These are phyloP conservation scores for Verticillium zaregamsianum DNA, from an alignment of 2,329 filamentous ascomycete species.

Conservation along the genomic window DNA sequence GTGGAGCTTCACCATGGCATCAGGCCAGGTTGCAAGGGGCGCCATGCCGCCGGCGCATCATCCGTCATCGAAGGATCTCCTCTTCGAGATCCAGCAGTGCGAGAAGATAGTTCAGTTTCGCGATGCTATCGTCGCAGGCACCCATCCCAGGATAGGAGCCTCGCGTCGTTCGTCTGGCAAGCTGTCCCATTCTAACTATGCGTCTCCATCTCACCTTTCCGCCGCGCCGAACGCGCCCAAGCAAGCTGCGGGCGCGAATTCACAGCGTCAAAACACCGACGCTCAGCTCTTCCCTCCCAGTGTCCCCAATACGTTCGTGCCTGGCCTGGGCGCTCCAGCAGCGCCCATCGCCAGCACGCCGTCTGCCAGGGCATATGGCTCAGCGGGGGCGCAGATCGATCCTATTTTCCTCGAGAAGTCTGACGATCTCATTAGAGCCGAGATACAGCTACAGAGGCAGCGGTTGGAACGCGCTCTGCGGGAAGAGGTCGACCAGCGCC, in stretches of 20 bases:
- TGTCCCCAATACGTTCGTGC: slow-evolving; percentile 14
- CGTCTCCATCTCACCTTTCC: slow-evolving; percentile 3
- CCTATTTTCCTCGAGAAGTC: slow-evolving; percentile 84
- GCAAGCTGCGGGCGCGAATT: slow-evolving; percentile 11
- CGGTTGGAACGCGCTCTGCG: slow-evolving; percentile 73
- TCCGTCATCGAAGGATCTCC: slow-evolving; percentile 35
- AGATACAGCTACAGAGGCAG: slow-evolving; percentile 74
- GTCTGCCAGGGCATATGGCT: slow-evolving; percentile 35
- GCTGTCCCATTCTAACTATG: slow-evolving; percentile 4
- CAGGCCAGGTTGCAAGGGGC: slow-evolving; percentile 9
- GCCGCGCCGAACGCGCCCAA: not conserved
- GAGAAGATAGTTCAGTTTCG: slow-evolving; percentile 76
- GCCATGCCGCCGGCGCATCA: slow-evolving; percentile 13
- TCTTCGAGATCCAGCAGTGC: slow-evolving; percentile 64
- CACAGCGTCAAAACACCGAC: not conserved
- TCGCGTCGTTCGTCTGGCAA: slow-evolving; percentile 32
- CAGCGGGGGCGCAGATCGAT: slow-evolving; percentile 65
- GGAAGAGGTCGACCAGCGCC: slow-evolving; percentile 69
- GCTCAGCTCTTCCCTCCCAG: not conserved
- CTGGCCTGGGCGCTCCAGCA: slow-evolving; percentile 14
- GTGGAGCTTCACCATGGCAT: slow-evolving; percentile 2
- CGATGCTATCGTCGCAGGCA: slow-evolving; percentile 76
- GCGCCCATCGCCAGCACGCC: slow-evolving; percentile 24
- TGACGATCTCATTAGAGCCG: slow-evolving; percentile 76
- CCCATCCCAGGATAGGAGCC: slow-evolving; percentile 60